A percentile compares a stretch with the other conserved stretches of the same genome.
Conservation (phyloP, 805 yeast genomes). For the Ogataea zsoltii region DNA sequence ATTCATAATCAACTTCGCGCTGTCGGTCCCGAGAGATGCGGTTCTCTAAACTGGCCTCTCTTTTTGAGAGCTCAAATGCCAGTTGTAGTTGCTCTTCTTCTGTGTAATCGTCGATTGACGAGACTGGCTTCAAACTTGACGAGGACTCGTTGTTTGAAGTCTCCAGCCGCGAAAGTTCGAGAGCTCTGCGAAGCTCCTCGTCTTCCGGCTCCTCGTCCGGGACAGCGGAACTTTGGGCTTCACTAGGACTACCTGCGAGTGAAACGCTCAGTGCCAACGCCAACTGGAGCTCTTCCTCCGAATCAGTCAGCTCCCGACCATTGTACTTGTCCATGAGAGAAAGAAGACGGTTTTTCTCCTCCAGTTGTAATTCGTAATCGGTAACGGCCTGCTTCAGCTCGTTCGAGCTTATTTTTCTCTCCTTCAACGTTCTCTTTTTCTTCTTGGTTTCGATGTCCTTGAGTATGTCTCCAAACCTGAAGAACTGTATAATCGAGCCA, state of each 20-base stretch:
- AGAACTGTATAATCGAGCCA: constrained; percentile 46
- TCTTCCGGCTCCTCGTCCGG: constrained; percentile 22
- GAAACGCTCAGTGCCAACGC: constrained; percentile 45
- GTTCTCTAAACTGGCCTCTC: constrained; percentile 10
- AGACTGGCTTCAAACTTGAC: background rate
- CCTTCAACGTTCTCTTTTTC: constrained; percentile 21
- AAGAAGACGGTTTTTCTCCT: constrained; percentile 23
- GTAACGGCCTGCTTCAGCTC: constrained; percentile 36
- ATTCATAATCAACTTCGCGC: constrained; percentile 15
- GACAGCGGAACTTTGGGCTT: too few species aligned
- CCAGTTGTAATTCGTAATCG: constrained; percentile 31
- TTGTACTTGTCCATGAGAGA: constrained; percentile 45
- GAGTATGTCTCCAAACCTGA: constrained; percentile 44
- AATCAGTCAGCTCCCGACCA: constrained; percentile 41
- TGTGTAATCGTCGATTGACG: background rate
- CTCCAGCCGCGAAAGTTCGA: constrained; percentile 20
- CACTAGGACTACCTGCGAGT: constrained; percentile 12
- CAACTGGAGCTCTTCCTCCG: constrained; percentile 41
- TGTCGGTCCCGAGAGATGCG: constrained; percentile 1
- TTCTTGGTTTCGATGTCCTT: constrained; percentile 17
- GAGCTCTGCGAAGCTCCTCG: constrained; percentile 31
- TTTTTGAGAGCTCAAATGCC: constrained; percentile 24
- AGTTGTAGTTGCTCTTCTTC: constrained; percentile 21
- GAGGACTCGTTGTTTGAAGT: background rate
- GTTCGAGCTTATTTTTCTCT: constrained; percentile 31